phyloP scores from a whole-genome alignment of 164 flowering plant species.

The Magnolia officinalis region DNA sequence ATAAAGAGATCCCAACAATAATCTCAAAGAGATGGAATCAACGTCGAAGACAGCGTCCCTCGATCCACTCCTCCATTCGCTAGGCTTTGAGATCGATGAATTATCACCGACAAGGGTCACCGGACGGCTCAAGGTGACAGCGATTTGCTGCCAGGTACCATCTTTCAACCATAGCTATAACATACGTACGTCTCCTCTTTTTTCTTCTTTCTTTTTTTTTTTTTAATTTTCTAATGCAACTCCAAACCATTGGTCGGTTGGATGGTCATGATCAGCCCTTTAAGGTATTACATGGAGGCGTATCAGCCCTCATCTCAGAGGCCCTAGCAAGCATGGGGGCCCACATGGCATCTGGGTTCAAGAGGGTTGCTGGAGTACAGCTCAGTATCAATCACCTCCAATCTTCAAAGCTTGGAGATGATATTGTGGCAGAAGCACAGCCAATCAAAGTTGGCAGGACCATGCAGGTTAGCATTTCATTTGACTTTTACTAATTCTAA shows the following conservation, averaged over 20 bases:
- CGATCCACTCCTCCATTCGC: slow-evolving; percentile 49
- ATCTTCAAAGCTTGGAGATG: slow-evolving; percentile 68
- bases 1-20: not conserved
- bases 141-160: slow-evolving; percentile 58
- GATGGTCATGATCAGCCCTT: slow-evolving; percentile 41
- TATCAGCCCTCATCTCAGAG: slow-evolving; percentile 84
- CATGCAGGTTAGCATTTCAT: slow-evolving; percentile 50
- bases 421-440: slow-evolving; percentile 56
- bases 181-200: not conserved
- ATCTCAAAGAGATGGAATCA: slow-evolving; percentile 2
- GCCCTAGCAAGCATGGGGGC: slow-evolving; percentile 86
- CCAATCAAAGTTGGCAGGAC: slow-evolving; percentile 68
- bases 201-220: no score
- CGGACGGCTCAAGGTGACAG: slow-evolving; percentile 52
- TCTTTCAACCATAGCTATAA: not conserved
- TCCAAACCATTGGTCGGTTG: not conserved
- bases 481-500: not conserved
- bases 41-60: slow-evolving; percentile 28
- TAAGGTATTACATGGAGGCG: slow-evolving; percentile 87
- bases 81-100: slow-evolving; percentile 62
- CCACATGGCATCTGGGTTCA: slow-evolving; percentile 70
- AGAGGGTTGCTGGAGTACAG: slow-evolving; percentile 78
- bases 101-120: slow-evolving; percentile 47
- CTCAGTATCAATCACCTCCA: slow-evolving; percentile 78
- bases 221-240: not conserved